These are phyloP conservation scores for Xylaria longipes DNA, from an alignment of 495 filamentous ascomycete species.

Conservation along the genomic window DNA sequence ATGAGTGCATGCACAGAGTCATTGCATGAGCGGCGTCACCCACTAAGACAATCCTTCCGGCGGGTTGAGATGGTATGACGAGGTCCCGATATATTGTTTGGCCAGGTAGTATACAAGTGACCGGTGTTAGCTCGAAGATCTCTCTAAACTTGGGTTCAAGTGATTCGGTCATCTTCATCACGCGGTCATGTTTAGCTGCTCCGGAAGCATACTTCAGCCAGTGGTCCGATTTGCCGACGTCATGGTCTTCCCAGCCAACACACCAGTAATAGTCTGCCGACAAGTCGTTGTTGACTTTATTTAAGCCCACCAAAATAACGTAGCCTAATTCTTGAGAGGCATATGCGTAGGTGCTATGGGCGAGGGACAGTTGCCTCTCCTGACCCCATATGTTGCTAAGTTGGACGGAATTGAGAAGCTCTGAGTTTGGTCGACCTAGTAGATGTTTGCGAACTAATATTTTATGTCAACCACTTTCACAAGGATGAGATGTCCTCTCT, in stretches of 20 bases:
- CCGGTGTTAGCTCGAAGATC: constrained; percentile 31
- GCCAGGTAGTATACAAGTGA: constrained; percentile 13
- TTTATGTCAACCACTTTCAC: background rate
- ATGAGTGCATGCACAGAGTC: constrained; percentile 48
- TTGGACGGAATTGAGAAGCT: constrained; percentile 32
- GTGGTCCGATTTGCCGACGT: constrained; percentile 29
- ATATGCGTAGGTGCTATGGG: constrained; percentile 34
- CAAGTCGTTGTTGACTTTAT: constrained; percentile 29
- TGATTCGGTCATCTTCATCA: constrained; percentile 21
- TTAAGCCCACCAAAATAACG: constrained; percentile 40
- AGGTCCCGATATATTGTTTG: constrained; percentile 32
- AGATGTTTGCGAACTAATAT: constrained; percentile 39
- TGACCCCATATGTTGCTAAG: constrained; percentile 31
- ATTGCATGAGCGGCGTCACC: constrained; percentile 71
- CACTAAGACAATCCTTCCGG: constrained; percentile 56
- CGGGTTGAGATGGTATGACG: constrained; percentile 28
- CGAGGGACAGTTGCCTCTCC: constrained; percentile 39
- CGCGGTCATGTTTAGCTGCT: constrained; percentile 32
- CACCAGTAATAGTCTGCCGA: constrained; percentile 42
- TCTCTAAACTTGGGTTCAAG: constrained; percentile 33
- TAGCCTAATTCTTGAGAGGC: constrained; percentile 11
- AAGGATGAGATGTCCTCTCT: background rate
- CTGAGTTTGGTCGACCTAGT: constrained; percentile 34
- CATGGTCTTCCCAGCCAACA: constrained; percentile 23
- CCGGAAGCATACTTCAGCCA: constrained; percentile 34